phyloP scores from a whole-genome alignment of 1,284 basidiomycete genomes.

The Jaminaea rosea region DNA sequence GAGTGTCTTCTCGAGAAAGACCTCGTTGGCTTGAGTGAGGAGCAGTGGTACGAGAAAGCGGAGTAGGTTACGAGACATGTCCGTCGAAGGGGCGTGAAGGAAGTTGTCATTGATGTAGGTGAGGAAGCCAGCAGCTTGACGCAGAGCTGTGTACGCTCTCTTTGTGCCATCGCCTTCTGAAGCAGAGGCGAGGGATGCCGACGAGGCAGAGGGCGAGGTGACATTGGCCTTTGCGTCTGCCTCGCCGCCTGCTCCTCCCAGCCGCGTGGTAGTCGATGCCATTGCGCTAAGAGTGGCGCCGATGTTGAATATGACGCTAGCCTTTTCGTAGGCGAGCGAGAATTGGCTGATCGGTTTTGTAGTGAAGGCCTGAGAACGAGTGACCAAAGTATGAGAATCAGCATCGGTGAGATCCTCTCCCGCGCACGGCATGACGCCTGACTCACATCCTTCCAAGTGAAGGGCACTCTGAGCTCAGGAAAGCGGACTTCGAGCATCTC shows the following conservation, averaged over 20 bases:
- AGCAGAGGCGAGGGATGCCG: conserved; percentile 15
- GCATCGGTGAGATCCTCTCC: no score
- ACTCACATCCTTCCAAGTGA: conserved; percentile 63
- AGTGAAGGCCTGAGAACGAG: conserved; percentile 96
- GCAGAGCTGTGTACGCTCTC: conserved; percentile 82
- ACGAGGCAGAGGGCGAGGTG: neutral
- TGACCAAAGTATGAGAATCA: no score
- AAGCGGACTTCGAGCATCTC: conserved; percentile 94
- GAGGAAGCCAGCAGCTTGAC: conserved; percentile 91
- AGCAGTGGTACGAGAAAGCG: conserved; percentile 79
- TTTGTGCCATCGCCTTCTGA: conserved; percentile 68
- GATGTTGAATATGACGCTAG: conserved; percentile 93
- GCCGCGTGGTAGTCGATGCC: conserved; percentile 63
- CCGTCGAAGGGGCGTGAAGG: conserved; percentile 93
- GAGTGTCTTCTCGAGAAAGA: conserved; percentile 85
- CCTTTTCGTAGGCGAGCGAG: conserved; percentile 95
- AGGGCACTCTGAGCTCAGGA: conserved; percentile 87
- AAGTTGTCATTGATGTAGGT: conserved; percentile 99
- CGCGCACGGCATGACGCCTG: neutral
- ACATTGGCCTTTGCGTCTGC: neutral
- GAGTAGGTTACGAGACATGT: conserved; percentile 85
- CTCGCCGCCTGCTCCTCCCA: neutral
- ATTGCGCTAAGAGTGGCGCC: conserved; percentile 85
- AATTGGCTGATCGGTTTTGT: conserved; percentile 81
- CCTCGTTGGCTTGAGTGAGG: conserved; percentile 86